Evolutionary conservation across 2,329 filamentous ascomycete genomes (phyloP).

Genomic region (Penicillium sp.): DNA sequence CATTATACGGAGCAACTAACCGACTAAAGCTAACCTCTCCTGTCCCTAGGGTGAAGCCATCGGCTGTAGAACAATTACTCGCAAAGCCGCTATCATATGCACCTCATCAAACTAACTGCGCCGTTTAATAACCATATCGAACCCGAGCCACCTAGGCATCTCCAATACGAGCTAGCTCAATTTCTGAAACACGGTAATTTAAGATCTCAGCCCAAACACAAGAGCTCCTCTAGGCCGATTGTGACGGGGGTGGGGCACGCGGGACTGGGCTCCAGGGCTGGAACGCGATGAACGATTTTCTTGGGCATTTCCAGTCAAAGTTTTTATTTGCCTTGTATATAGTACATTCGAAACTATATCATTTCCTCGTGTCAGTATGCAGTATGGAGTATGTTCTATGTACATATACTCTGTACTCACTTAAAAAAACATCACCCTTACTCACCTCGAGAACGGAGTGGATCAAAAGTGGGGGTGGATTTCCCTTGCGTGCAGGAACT

Average conservation of each 20-base stretch:
- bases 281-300: not conserved
- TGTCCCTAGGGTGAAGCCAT: not conserved
- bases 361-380: not conserved
- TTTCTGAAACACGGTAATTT: conserved; percentile 4
- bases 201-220: not conserved
- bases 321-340: not conserved
- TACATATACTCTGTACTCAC: not conserved
- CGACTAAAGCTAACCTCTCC: not conserved
- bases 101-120: not conserved
- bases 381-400: not conserved
- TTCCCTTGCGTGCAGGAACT: not conserved
- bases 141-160: not conserved
- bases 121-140: conserved; percentile 6
- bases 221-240: not conserved
- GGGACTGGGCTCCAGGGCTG: not conserved
- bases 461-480: not conserved
- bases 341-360: too few species aligned
- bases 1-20: not conserved
- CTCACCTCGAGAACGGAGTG: not conserved
- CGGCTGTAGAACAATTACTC: not conserved
- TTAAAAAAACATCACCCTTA: not conserved
- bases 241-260: not conserved
- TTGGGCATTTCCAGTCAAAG: not conserved
- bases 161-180: not conserved
- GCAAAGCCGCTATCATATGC: not conserved